These are phyloP conservation scores for Pulicaria dysenterica DNA, from an alignment of 129 eudicot species.

Conservation along the genomic window DNA sequence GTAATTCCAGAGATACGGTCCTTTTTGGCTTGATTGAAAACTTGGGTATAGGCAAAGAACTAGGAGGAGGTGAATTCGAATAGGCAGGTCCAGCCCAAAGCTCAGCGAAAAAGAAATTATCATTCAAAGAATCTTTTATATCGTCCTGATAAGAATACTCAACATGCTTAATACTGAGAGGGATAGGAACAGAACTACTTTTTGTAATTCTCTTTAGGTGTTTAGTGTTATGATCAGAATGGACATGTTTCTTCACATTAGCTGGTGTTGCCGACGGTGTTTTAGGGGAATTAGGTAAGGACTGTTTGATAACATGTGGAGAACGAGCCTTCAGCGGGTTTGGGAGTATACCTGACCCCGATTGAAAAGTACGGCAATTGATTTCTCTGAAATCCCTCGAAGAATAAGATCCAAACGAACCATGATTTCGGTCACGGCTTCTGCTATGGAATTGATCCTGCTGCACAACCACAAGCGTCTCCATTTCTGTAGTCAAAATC, in stretches of 20 bases:
- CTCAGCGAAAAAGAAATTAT: constrained; percentile 60
- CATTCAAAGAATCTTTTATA: constrained; percentile 19
- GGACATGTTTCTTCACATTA: constrained; percentile 28
- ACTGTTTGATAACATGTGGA: constrained; percentile 28
- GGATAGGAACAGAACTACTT: constrained; percentile 50
- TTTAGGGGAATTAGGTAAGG: constrained; percentile 19
- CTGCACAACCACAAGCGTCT: constrained; percentile 70
- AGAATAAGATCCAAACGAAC: constrained; percentile 31
- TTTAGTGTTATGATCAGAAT: constrained; percentile 35
- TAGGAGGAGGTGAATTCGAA: constrained; percentile 95
- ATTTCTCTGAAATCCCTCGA: constrained; percentile 45
- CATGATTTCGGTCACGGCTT: constrained; percentile 40
- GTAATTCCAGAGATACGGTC: constrained; percentile 74
- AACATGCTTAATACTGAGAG: constrained; percentile 36
- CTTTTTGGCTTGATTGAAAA: constrained; percentile 66
- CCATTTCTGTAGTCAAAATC: constrained; percentile 38
- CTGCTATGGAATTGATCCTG: constrained; percentile 53
- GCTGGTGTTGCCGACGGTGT: constrained; percentile 26
- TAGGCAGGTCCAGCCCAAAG: constrained; percentile 99
- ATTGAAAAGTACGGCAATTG: constrained; percentile 71
- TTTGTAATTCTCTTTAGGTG: constrained; percentile 27
- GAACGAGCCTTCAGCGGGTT: constrained; percentile 35
- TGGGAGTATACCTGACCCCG: constrained; percentile 71
- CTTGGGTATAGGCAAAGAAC: constrained; percentile 93
- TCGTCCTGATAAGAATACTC: constrained; percentile 12